Evolutionary conservation across 495 filamentous ascomycete species (phyloP).

Genomic region (Lepraria neglecta): DNA sequence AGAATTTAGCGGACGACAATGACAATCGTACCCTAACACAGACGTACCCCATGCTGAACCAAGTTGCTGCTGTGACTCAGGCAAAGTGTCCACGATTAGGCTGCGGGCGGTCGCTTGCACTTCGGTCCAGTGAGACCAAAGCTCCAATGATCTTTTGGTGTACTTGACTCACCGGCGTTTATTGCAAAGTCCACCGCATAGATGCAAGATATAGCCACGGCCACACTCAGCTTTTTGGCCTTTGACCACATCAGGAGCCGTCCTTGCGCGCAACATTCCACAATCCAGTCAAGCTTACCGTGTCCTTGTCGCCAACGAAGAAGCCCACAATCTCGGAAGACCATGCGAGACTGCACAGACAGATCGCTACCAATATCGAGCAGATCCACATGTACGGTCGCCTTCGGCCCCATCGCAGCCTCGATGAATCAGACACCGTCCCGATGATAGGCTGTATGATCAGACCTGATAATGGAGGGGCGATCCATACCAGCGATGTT

Average conservation of each 20-base stretch:
- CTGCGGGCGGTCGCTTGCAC: conserved; percentile 83
- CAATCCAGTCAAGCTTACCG: conserved; percentile 31
- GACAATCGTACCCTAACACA: background rate
- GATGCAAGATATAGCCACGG: conserved; percentile 74
- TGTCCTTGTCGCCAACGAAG: conserved; percentile 57
- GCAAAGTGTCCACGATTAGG: conserved; percentile 86
- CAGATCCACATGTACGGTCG: conserved; percentile 81
- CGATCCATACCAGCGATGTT: conserved; percentile 93
- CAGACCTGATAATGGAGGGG: conserved; percentile 81
- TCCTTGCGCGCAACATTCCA: background rate
- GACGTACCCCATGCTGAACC: conserved; percentile 82
- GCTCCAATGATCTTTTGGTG: background rate
- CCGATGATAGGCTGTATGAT: conserved; percentile 93
- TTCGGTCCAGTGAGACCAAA: conserved; percentile 27
- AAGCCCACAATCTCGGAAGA: conserved; percentile 69
- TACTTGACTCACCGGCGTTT: conserved; percentile 65
- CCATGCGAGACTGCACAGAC: conserved; percentile 74
- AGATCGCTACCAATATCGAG: conserved; percentile 65
- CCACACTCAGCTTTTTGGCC: conserved; percentile 49
- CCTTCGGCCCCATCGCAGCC: conserved; percentile 65
- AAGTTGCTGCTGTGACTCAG: conserved; percentile 77
- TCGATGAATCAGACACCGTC: conserved; percentile 75
- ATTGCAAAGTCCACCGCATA: conserved; percentile 92
- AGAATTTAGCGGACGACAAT: conserved; percentile 9
- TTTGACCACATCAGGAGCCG: background rate